Evolutionary conservation across 805 yeast species (phyloP).

Genomic region (Pichia heedii): DNA sequence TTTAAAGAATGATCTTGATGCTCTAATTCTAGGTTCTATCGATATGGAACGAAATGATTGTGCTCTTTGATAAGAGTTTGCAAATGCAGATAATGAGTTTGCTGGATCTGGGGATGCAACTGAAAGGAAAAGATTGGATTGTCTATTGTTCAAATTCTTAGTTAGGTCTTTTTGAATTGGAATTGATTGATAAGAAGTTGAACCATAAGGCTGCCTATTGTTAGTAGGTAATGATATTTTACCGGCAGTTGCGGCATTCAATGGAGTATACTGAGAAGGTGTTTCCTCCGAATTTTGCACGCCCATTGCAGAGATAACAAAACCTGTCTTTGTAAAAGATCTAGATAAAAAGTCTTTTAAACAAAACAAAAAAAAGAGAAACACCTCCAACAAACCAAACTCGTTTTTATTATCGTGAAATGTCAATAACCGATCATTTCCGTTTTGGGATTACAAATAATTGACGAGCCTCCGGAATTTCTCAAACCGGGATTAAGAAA

Average conservation of each 20-base stretch:
- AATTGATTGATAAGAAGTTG: slow-evolving; percentile 7
- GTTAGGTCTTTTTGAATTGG: slow-evolving; percentile 1
- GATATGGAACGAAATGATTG: slow-evolving; percentile 54
- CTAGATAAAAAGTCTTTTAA: no score
- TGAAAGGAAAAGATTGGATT: slow-evolving; percentile 4
- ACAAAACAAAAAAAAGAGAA: no score
- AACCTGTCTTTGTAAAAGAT: no score
- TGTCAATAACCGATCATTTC: no score
- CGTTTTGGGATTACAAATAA: no score
- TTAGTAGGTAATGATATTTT: no score
- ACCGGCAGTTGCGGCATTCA: not conserved
- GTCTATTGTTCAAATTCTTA: not conserved
- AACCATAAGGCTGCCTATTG: not conserved
- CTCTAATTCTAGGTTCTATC: slow-evolving; percentile 45
- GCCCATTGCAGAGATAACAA: no score
- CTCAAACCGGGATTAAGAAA: no score
- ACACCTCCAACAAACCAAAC: no score
- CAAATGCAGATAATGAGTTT: slow-evolving; percentile 63
- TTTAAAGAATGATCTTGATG: slow-evolving; percentile 55
- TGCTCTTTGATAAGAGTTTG: slow-evolving; percentile 71
- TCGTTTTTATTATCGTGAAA: no score
- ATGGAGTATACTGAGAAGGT: not conserved
- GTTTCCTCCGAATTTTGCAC: not conserved
- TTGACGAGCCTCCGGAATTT: no score
- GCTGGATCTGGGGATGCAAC: slow-evolving; percentile 5